These are phyloP conservation scores for Plasmodiophora brassicae DNA, from an alignment of 208 protist species.

Conservation along the genomic window DNA sequence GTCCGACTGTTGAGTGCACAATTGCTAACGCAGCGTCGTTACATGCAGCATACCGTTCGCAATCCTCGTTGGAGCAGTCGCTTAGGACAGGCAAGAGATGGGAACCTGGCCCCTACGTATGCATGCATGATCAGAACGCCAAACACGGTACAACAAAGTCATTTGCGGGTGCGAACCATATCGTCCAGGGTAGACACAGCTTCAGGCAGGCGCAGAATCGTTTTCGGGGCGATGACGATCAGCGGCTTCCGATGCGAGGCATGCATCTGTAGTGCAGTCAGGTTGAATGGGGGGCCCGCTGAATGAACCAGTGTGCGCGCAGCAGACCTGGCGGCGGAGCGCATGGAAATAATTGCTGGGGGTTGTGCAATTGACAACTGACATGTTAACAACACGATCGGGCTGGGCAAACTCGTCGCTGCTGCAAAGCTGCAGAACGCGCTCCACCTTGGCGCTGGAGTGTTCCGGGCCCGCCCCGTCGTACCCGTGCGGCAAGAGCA, in stretches of 20 bases:
- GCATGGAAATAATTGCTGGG: slow-evolving; percentile 34
- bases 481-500: slow-evolving; percentile 24
- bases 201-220: background rate
- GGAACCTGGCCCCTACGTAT: background rate
- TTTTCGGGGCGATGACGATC: slow-evolving; percentile 14
- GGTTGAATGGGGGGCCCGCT: background rate
- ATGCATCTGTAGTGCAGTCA: background rate
- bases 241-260: background rate
- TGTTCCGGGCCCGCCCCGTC: slow-evolving; percentile 30
- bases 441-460: slow-evolving; percentile 29
- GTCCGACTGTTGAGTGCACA: background rate
- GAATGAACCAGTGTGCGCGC: background rate
- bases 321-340: slow-evolving; percentile 11
- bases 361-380: slow-evolving; percentile 37
- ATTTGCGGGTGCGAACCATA: background rate
- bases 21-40: background rate
- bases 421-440: background rate
- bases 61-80: background rate
- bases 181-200: background rate
- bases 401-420: background rate
- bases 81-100: background rate
- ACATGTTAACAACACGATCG: background rate
- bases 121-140: background rate
- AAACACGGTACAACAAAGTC: background rate
- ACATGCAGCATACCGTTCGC: background rate